Base-by-base conservation (phyloP, 768 basidiomycete species). In the Pleurotus cornucopiae region DNA sequence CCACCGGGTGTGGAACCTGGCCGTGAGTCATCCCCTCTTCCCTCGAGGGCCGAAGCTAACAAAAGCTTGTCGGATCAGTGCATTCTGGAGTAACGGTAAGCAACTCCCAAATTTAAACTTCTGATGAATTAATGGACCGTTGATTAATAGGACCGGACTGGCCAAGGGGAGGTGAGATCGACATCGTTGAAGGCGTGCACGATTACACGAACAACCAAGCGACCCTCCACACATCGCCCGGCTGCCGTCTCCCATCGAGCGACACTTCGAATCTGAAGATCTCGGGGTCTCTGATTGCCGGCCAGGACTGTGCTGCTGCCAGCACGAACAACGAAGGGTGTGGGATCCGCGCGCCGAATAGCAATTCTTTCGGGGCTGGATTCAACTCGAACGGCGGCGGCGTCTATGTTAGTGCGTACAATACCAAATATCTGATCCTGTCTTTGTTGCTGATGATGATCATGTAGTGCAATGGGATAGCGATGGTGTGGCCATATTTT, bases 351-450 rank as follows among this genome's bases (percentile, higher is more conserved):
- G 81, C 86, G 6, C 66, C 68, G 30, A 73, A 76, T 49, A 71
- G 69, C 52, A 84, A 81, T 57, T 86, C 86, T 2, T 96, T 89
- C 65, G 94, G 94, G n/a, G 69, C 78, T n/a, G 83, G 76, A 11
- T 98, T 95, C 76, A 98, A 98, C 69, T 68, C 66, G n/a, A 85
- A 80, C 61, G 83, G 84, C 7, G 94, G 94, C 45, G 94, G 94
- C 62, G 88, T 93, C 49, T 96, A 93, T 72, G 89, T 89, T 51
- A 91, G 91, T 94, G 65, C 69, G 90, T 82, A n/a, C 20, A 54
- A 30, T 11, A 25, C 5, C 45, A 34, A 34, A 34, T 34, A 11
- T 11, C 30, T 34, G 7, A 34, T 34, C 9, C 9, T 34, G 30
- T 34, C 30, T 56, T 46, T 46, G 16, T 53, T 4, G 40, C 25